A percentile compares a stretch with the other conserved stretches of the same genome.
phyloP scores from a whole-genome alignment of 306 rosid species.

The Acmispon strigosus region DNA sequence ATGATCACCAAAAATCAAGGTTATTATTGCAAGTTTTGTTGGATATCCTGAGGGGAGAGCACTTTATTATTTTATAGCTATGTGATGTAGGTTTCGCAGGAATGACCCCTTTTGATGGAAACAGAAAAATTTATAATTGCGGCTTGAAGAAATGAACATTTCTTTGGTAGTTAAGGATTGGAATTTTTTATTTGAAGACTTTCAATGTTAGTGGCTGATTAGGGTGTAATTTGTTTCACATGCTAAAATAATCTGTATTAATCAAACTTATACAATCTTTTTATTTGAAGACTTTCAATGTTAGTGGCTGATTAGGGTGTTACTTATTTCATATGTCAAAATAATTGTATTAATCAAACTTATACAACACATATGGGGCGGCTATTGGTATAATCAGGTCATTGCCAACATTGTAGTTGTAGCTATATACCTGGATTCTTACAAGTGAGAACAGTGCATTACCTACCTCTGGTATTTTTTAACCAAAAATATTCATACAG shows the following conservation, averaged over 20 bases:
- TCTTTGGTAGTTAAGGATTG: conserved; percentile 10
- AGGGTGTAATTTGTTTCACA: conserved; percentile 15
- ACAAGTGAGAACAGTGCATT: background rate
- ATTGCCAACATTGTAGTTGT: conserved; percentile 2
- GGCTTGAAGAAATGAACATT: background rate
- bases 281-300: conserved; percentile 26
- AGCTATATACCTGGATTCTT: background rate
- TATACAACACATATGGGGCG: conserved; percentile 39
- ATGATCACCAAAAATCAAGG: background rate
- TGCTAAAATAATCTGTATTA: conserved; percentile 9
- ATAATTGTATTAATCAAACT: conserved; percentile 16
- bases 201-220: conserved; percentile 38
- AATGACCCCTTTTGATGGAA: conserved; percentile 5
- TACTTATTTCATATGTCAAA: conserved; percentile 19
- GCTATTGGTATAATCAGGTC: conserved; percentile 22
- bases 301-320: conserved; percentile 29
- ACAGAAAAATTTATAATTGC: background rate
- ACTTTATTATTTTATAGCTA: conserved; percentile 16
- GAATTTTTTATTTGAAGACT: conserved; percentile 11
- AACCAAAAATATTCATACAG: too few species aligned
- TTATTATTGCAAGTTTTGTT: conserved; percentile 14
- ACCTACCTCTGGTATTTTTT: background rate
- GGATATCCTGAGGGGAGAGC: background rate
- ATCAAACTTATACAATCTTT: conserved; percentile 10
- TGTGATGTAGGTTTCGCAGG: conserved; percentile 17